phyloP scores from a whole-genome alignment of 1,284 basidiomycete genomes.

The Puccinia horiana region DNA sequence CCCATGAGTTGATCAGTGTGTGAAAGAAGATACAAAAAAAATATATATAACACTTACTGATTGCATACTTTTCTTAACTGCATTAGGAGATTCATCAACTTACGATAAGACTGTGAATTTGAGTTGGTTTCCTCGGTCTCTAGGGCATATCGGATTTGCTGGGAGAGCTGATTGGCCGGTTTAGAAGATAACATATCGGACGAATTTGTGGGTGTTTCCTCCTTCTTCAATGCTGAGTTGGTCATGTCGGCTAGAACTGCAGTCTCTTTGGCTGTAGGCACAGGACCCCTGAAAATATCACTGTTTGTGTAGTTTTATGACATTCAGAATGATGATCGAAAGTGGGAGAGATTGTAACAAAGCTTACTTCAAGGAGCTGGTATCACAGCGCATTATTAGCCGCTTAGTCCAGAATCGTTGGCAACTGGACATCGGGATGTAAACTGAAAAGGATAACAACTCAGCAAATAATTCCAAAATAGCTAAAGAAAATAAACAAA shows the following conservation, averaged over 20 bases:
- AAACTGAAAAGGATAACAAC: conserved; percentile 43
- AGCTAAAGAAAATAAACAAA: conserved; percentile 60
- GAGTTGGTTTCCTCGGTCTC: conserved; percentile 14
- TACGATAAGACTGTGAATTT: conserved; percentile 59
- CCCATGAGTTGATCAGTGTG: background rate
- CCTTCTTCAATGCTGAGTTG: conserved; percentile 57
- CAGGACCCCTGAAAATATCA: conserved; percentile 1
- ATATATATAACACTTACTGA: conserved; percentile 62
- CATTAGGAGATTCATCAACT: conserved; percentile 65
- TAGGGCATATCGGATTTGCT: conserved; percentile 18
- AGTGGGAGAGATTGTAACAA: background rate
- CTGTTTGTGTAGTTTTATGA: background rate
- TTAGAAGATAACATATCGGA: conserved; percentile 55
- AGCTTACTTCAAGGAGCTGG: conserved; percentile 52
- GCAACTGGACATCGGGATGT: conserved; percentile 63
- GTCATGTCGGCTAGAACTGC: conserved; percentile 53
- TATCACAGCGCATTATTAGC: conserved; percentile 63
- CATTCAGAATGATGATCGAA: background rate
- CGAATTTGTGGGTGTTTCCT: background rate
- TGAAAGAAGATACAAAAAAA: background rate
- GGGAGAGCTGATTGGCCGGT: conserved; percentile 57
- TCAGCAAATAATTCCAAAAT: background rate
- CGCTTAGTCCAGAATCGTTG: conserved; percentile 69
- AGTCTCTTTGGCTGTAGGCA: background rate
- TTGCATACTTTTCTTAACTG: conserved; percentile 67